These are phyloP conservation scores for Musa troglodytarum DNA, from an alignment of 176 grass and related monocot genomes.

Conservation along the genomic window DNA sequence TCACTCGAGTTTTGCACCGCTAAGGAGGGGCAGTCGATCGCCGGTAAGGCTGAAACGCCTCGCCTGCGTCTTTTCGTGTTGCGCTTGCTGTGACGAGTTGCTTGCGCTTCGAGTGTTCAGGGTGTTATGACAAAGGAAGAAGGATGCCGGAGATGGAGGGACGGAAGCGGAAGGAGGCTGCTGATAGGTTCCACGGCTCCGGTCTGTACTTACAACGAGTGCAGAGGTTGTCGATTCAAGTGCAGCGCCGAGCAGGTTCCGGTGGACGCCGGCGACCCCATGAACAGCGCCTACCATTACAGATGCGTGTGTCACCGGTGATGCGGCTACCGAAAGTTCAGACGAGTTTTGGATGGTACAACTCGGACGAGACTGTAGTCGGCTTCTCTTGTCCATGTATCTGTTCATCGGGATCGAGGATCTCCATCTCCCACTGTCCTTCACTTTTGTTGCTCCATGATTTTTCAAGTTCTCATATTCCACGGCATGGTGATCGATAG, in stretches of 20 bases:
- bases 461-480: too few relatives aligned
- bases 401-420: too few relatives aligned
- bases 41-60: neutral
- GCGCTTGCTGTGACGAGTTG: neutral
- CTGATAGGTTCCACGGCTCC: slow-evolving; percentile 83
- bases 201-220: slow-evolving; percentile 81
- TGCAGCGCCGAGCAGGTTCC: slow-evolving; percentile 89
- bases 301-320: slow-evolving; percentile 89
- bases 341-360: too few relatives aligned
- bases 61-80: too few relatives aligned
- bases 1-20: neutral
- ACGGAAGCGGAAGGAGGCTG: slow-evolving; percentile 23
- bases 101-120: too few relatives aligned
- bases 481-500: too few relatives aligned
- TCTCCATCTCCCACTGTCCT: too few relatives aligned
- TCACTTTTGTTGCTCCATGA: too few relatives aligned
- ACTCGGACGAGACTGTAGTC: too few relatives aligned
- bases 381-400: too few relatives aligned
- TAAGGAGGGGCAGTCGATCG: neutral
- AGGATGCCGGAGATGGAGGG: too few relatives aligned
- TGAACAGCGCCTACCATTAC: slow-evolving; percentile 95
- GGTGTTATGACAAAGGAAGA: too few relatives aligned
- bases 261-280: slow-evolving; percentile 75
- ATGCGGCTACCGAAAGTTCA: neutral
- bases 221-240: slow-evolving; percentile 77